phyloP scores from a whole-genome alignment of 2,329 filamentous ascomycete genomes.

The Talaromyces sp. region DNA sequence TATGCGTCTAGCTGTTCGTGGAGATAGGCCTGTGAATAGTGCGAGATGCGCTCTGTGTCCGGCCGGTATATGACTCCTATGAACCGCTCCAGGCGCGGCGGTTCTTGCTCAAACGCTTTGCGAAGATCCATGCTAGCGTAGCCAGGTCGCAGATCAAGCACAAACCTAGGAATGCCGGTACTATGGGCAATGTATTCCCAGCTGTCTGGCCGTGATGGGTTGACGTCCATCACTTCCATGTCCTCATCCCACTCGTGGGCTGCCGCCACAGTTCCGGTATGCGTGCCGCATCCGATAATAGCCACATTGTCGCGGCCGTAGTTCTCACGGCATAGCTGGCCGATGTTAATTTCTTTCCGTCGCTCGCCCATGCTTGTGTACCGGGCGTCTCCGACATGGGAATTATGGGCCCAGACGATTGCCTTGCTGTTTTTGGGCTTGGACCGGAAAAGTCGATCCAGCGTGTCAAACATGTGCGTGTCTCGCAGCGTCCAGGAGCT shows the following conservation, averaged over 20 bases:
- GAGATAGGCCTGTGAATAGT: slow-evolving; percentile 44
- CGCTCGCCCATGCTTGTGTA: slow-evolving; percentile 45
- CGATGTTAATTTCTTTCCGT: slow-evolving; percentile 46
- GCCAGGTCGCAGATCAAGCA: slow-evolving; percentile 42
- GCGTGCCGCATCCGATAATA: slow-evolving; percentile 45
- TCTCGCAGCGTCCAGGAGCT: slow-evolving; percentile 50
- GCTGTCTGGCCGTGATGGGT: slow-evolving; percentile 41
- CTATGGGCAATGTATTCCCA: slow-evolving; percentile 48
- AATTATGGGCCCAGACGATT: slow-evolving; percentile 52
- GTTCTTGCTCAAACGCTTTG: slow-evolving; percentile 31
- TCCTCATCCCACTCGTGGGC: slow-evolving; percentile 48
- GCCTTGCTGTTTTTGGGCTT: slow-evolving; percentile 38
- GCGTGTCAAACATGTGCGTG: slow-evolving; percentile 48
- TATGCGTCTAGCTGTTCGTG: slow-evolving; percentile 47
- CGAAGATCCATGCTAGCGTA: slow-evolving; percentile 30
- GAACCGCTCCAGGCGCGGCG: slow-evolving; percentile 42
- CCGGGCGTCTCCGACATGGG: slow-evolving; percentile 50
- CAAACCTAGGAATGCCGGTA: slow-evolving; percentile 40
- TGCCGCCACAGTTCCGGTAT: slow-evolving; percentile 49
- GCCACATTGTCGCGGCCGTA: slow-evolving; percentile 37
- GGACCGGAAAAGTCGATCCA: slow-evolving; percentile 40
- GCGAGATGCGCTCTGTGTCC: slow-evolving; percentile 44
- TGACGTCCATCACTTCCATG: slow-evolving; percentile 47
- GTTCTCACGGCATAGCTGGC: slow-evolving; percentile 47
- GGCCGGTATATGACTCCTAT: slow-evolving; percentile 51